Base-by-base conservation (phyloP, 2,329 filamentous ascomycete species). In the Tolypocladium capitatum region DNA sequence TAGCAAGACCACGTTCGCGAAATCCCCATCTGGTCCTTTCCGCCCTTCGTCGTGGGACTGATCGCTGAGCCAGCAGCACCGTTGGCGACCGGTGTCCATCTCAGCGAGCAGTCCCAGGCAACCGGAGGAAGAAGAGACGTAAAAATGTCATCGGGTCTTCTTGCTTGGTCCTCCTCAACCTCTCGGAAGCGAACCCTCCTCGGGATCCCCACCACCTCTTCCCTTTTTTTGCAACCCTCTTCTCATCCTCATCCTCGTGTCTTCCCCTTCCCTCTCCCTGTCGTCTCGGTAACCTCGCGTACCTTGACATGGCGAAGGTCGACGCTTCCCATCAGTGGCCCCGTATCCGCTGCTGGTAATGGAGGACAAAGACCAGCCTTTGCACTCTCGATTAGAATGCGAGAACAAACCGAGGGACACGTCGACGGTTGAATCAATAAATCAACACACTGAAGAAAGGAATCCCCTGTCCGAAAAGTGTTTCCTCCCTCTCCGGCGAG, bases 401-500 rank as follows among this genome's bases (percentile, higher is more conserved):
- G 18, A n/a, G 20, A 38, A 43, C 45, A 48, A 46, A 45, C 20
- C 34, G 32, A 42, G 27, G 24, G 38, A 40, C 31, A 48, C 48
- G 41, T 41, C 43, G 11, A 46, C n/a, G 21, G 30, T 43, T 31
- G 24, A 46, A 43, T 33, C 33, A 47, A 43, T 30, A 38, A 50
- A 53, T 48, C 45, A 49, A 52, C 50, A 50, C 49, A 47, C 28
- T 47, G 51, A 48, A 49, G 45, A 51, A 49, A 49, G 46, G 46
- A 48, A 49, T 40, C 33, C 40, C 45, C n/a, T 36, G 45, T 48
- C 43, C 41, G 44, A 46, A 40, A 31, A 32, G 13, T 28, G 24
- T 43, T 30, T 55, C 52, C 53, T 57, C 56, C 58, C 56, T 58
- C 58, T 60, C 59, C 53, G 55, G 53, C 55, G 58, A 60, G 59